Evolutionary conservation across 2,329 filamentous ascomycete species (phyloP).

Genomic region (Hymenoscyphus fraxineus): DNA sequence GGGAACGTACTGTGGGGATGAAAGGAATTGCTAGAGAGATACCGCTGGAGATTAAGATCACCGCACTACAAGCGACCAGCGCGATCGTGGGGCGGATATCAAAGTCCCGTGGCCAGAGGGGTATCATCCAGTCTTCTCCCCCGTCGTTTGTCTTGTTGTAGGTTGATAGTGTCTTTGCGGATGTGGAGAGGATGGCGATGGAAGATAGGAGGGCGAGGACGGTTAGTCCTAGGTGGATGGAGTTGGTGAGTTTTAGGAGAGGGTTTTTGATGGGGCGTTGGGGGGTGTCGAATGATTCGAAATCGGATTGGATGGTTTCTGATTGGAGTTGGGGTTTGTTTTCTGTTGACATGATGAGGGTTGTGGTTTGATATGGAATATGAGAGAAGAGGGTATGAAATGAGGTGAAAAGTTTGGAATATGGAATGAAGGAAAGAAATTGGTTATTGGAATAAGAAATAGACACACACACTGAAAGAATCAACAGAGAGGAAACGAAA

Average conservation of each 20-base stretch:
- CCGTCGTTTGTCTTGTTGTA: conserved; percentile 51
- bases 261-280: conserved; percentile 12
- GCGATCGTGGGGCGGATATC: conserved; percentile 54
- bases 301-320: conserved; percentile 22
- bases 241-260: conserved; percentile 36
- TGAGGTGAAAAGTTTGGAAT: conserved; percentile 5
- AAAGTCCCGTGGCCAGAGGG: conserved; percentile 56
- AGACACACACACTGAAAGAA: not conserved
- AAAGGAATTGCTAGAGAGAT: conserved; percentile 48
- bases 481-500: conserved; percentile 24
- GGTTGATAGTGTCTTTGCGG: conserved; percentile 50
- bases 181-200: conserved; percentile 51
- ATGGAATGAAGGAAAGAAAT: conserved; percentile 16
- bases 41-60: conserved; percentile 48
- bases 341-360: conserved; percentile 14
- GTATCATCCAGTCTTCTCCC: conserved; percentile 44
- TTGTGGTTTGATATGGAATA: not conserved
- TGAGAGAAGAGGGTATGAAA: not conserved
- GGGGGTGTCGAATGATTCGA: conserved; percentile 24
- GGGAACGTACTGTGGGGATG: conserved; percentile 44
- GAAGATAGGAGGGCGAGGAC: conserved; percentile 48
- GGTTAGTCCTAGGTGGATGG: conserved; percentile 45
- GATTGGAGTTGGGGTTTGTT: conserved; percentile 23
- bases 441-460: conserved; percentile 10
- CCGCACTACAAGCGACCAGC: conserved; percentile 48